Base-by-base conservation (phyloP, 1,284 basidiomycete species). In the Tetrapyrgos nigripes region DNA sequence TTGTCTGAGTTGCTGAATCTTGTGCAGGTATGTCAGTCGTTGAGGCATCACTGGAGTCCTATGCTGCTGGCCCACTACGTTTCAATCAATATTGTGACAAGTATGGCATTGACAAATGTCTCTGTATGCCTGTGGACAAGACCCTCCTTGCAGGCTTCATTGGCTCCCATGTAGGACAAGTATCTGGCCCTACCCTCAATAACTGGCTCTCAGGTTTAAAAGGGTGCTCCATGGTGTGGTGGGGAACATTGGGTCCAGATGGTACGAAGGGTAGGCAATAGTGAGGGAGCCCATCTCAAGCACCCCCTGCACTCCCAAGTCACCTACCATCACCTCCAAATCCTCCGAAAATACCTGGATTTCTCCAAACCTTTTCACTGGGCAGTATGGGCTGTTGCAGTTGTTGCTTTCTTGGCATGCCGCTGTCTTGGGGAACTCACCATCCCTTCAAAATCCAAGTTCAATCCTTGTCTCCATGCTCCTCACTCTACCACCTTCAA, bases 31-130 rank as follows among this genome's bases (percentile, higher is more conserved):
- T 37, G 3, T 19, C 33, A 8, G 14, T 43, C 3, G 33, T 57
- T 17, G 14, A 9, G 1, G 64, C 65, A 1, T 46, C 57, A n/a
- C n/a, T n/a, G 10, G 37, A 54, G 26, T 61, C 50, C 1, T 70
- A 72, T 44, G 62, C 57, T 2, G 58, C 68, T 0, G 66, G 68
- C 13, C 57, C 67, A 1, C 57, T 69, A 2, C 57, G 62, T 2
- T 70, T 69, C 48, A 62, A 61, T 3, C 64, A 70, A 56, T 72
- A 64, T 47, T 71, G 68, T 43, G 64, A 72, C 50, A 9, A n/a
- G 0, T 19, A 46, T 10, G 17, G 57, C 0, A 64, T 69, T 21
- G 40, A 62, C 0, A 65, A 71, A 51, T 28, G 26, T 5, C 19
- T 46, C 1, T 55, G 64, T 0, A 70, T 70, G 69, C 69, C 69